Base-by-base conservation (phyloP, 148 eudicot species). In the Vaccinium corymbosum region DNA sequence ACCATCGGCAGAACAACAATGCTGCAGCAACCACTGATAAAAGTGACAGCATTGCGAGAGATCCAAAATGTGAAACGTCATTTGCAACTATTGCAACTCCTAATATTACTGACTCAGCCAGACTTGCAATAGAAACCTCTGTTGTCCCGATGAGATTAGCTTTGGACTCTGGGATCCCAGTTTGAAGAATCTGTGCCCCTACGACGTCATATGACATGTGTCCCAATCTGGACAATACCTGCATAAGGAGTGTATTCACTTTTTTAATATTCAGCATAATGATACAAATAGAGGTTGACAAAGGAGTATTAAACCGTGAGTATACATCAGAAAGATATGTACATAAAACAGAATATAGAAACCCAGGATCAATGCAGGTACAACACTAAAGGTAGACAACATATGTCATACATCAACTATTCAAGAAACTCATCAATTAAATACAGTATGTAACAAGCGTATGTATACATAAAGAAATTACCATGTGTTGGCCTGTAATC, bases 151-250 rank as follows among this genome's bases (percentile, higher is more conserved):
- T 93, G 57, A 96, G 97, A 88, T 96, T 96, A 76, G 98, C 98
- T 91, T 94, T 96, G 27, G 97, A 94, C 64, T 93, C 86, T 62
- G 98, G 98, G 87, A 94, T 94, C 75, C 98, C 98, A 7, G 98
- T 94, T 89, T 95, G 98, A 86, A 95, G 93, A 88, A 95, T 95
- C 88, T 95, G 98, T 75, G 91, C 91, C 82, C 98, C 98, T 38
- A 95, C 87, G 53, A 95, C 91, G 84, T 95, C 95, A 84, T 95
- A 95, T 70, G 98, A 96, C 98, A 96, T 96, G 88, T 94, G 94
- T 55, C 98, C 98, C 85, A 96, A 83, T 84, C 98, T 93, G 76
- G 98, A 96, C 64, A 96, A 81, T 77, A 94, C 93, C 98, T 94
- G 88, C 66, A 57, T 66, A 81, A 68, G 14, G 42, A 78, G 6